These are phyloP conservation scores for Amylocystis lapponica DNA, from an alignment of 768 basidiomycete species.

Conservation along the genomic window DNA sequence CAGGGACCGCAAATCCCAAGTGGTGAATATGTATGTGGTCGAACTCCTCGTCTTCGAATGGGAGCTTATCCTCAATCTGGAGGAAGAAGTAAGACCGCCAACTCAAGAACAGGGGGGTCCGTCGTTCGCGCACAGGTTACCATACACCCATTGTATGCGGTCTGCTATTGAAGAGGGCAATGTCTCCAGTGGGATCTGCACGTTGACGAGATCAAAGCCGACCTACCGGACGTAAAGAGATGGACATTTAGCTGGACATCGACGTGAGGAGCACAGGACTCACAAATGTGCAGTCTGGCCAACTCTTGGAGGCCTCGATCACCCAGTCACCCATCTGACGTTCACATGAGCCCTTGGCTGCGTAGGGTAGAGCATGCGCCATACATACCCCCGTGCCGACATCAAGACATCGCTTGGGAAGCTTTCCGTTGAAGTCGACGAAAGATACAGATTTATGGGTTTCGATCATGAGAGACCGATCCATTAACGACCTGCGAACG, in stretches of 20 bases:
- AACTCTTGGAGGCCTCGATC: slow-evolving; percentile 66
- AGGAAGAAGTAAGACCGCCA: not conserved
- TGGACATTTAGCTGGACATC: not conserved
- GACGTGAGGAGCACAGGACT: slow-evolving; percentile 18
- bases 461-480: slow-evolving; percentile 27
- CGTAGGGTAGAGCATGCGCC: not conserved
- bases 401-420: slow-evolving; percentile 54
- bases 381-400: slow-evolving; percentile 72
- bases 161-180: slow-evolving; percentile 45
- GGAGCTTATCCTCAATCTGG: slow-evolving; percentile 68
- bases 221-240: slow-evolving; percentile 38
- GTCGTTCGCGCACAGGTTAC: slow-evolving; percentile 58
- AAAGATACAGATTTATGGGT: slow-evolving; percentile 52
- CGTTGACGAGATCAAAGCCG: slow-evolving; percentile 73
- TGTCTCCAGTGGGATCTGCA: slow-evolving; percentile 55
- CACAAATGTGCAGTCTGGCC: slow-evolving; percentile 63
- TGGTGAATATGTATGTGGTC: slow-evolving; percentile 65
- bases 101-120: not conserved
- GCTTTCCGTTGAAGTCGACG: slow-evolving; percentile 44
- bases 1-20: slow-evolving; percentile 47
- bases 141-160: slow-evolving; percentile 68
- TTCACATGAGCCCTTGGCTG: too few relatives aligned
- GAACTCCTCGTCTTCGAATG: slow-evolving; percentile 79
- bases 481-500: slow-evolving; percentile 8
- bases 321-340: slow-evolving; percentile 68